Evolutionary conservation across 495 filamentous ascomycete genomes (phyloP).

Genomic region (Amphirosellinia nigrospora): DNA sequence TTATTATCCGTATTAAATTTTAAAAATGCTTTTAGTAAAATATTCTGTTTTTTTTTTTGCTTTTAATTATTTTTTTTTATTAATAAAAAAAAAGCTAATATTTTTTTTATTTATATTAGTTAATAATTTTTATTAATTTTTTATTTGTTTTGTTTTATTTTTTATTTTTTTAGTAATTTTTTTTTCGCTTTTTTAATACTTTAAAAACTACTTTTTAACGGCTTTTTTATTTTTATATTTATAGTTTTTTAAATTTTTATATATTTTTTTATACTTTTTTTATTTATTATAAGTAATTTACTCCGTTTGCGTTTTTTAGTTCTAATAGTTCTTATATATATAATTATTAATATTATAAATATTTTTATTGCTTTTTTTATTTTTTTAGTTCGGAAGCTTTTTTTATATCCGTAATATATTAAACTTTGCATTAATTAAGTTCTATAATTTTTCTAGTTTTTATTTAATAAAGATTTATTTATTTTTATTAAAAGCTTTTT

Average conservation of each 20-base stretch:
- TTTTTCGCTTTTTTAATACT: conserved; percentile 16
- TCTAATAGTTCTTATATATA: too few species aligned
- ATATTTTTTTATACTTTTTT: too few species aligned
- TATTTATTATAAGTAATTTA: too few species aligned
- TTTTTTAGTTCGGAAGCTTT: not conserved
- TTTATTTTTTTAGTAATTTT: conserved; percentile 13
- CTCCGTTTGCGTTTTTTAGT: too few species aligned
- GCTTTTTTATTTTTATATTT: too few species aligned
- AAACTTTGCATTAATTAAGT: not conserved
- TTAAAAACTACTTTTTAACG: too few species aligned
- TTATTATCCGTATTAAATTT: conserved; percentile 19
- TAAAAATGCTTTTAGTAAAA: conserved; percentile 23
- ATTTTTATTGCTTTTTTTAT: too few species aligned
- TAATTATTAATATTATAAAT: too few species aligned
- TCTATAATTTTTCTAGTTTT: not conserved
- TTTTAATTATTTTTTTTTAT: conserved; percentile 24
- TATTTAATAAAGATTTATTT: conserved; percentile 20
- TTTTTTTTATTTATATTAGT: conserved; percentile 27
- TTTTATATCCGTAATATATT: conserved; percentile 2
- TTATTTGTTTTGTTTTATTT: conserved; percentile 21
- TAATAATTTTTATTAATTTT: conserved; percentile 21
- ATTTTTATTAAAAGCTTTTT: conserved; percentile 12
- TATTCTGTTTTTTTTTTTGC: conserved; percentile 20
- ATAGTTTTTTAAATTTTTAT: too few species aligned
- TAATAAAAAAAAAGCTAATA: conserved; percentile 25